A percentile compares a stretch with the other conserved stretches of the same genome.
Conservation (phyloP, 2,329 filamentous ascomycete genomes). For the Tympanopsis confertula region DNA sequence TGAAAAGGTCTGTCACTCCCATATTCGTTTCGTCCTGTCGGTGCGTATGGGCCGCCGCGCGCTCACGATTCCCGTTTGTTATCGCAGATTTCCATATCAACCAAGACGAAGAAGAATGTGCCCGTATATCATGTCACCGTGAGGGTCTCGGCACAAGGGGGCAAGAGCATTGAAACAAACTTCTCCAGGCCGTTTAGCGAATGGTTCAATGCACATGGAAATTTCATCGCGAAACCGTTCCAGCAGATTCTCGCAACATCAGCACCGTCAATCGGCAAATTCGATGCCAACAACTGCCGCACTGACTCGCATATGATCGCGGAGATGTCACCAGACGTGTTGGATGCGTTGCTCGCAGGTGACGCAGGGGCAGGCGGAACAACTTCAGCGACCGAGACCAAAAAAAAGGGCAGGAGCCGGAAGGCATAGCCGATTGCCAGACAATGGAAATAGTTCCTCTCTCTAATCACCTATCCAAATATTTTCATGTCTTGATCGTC, state of each 20-base stretch:
- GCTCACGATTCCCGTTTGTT: conserved; percentile 1
- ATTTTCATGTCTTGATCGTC: too few species aligned
- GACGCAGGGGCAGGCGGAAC: conserved; percentile 10
- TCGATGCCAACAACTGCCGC: conserved; percentile 48
- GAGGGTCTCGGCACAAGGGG: conserved; percentile 30
- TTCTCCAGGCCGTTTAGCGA: conserved; percentile 55
- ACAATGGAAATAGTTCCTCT: too few species aligned
- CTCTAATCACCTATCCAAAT: too few species aligned
- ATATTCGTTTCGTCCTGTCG: conserved; percentile 1
- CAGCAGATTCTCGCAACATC: conserved; percentile 65
- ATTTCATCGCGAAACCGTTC: conserved; percentile 65
- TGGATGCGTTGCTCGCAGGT: conserved; percentile 24
- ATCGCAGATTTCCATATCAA: conserved; percentile 60
- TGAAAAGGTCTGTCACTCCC: conserved; percentile 38
- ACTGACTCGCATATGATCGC: conserved; percentile 14
- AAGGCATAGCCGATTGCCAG: conserved; percentile 14
- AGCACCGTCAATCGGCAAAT: conserved; percentile 52
- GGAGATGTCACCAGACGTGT: conserved; percentile 29
- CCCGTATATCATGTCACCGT: conserved; percentile 71
- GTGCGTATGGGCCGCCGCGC: background rate
- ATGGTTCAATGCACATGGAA: conserved; percentile 67
- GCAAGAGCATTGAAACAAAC: conserved; percentile 30
- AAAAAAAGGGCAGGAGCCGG: conserved; percentile 17
- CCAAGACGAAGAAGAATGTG: conserved; percentile 65
- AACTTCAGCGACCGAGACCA: conserved; percentile 9